Evolutionary conservation across 306 rosid species (phyloP).

Genomic region (Astragalus membranaceus): DNA sequence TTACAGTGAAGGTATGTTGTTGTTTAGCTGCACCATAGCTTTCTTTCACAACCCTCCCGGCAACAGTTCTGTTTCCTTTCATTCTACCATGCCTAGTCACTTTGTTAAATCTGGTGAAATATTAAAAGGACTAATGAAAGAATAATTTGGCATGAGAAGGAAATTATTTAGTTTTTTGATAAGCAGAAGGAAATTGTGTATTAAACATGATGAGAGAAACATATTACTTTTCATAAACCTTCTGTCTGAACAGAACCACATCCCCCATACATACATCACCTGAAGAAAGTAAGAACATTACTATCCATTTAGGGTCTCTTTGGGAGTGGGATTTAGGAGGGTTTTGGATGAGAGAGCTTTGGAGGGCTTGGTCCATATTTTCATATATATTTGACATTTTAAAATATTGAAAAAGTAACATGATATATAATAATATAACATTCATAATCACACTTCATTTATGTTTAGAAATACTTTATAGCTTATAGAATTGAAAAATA

Average conservation of each 20-base stretch:
- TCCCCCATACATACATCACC: conserved; percentile 90
- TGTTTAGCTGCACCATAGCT: conserved; percentile 80
- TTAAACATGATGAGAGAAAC: conserved; percentile 10
- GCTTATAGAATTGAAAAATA: too few species aligned
- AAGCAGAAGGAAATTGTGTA: background rate
- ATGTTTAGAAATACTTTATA: too few species aligned
- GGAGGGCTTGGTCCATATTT: too few species aligned
- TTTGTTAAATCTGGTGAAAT: conserved; percentile 56
- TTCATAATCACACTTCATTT: too few species aligned
- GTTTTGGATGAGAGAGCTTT: too few species aligned
- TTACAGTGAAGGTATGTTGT: conserved; percentile 82
- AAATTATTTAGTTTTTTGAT: background rate
- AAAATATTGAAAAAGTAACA: too few species aligned
- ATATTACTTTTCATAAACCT: conserved; percentile 57
- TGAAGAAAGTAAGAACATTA: conserved; percentile 23
- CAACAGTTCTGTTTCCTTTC: conserved; percentile 59
- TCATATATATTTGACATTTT: too few species aligned
- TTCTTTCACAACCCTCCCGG: conserved; percentile 73
- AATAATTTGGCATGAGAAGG: background rate
- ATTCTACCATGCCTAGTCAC: conserved; percentile 48
- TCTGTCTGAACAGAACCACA: conserved; percentile 65
- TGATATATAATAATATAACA: too few species aligned
- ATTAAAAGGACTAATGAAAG: background rate
- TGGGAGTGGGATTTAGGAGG: too few species aligned
- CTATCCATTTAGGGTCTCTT: background rate